Percentiles rank a stretch among this genome's conserved stretches.
These are phyloP conservation scores for Platismatia glauca DNA, from an alignment of 495 filamentous ascomycete genomes.

Conservation along the genomic window DNA sequence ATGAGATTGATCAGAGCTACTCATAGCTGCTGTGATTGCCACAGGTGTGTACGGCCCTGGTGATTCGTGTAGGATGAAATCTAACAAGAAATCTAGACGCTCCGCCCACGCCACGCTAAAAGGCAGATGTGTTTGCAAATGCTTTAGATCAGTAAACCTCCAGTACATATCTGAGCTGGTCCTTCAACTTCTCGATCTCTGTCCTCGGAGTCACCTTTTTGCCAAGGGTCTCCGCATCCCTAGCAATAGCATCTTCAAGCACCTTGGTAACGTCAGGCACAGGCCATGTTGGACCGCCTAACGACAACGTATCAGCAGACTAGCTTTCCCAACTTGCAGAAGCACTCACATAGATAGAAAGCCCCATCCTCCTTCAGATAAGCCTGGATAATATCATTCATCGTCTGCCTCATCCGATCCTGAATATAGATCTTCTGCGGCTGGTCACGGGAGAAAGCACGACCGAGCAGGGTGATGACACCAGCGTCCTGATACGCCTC, in stretches of 20 bases:
- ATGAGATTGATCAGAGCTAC: too few relatives aligned
- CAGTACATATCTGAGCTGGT: constrained; percentile 84
- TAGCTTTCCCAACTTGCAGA: neutral
- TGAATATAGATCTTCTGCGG: constrained; percentile 99
- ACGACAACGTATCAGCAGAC: neutral
- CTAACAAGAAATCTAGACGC: neutral
- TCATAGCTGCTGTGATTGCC: too few relatives aligned
- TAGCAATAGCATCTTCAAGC: constrained; percentile 80
- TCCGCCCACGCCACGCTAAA: neutral
- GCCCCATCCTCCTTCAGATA: constrained; percentile 81
- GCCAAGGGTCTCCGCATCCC: constrained; percentile 56
- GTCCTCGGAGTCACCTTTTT: constrained; percentile 81
- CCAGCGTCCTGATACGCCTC: constrained; percentile 94
- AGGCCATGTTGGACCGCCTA: constrained; percentile 82
- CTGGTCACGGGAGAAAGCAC: constrained; percentile 95
- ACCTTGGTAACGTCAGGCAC: constrained; percentile 97
- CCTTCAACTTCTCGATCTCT: constrained; percentile 96
- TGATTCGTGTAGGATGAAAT: too few relatives aligned
- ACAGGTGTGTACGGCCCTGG: neutral
- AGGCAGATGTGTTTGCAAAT: neutral
- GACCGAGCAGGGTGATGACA: constrained; percentile 86
- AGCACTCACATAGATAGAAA: constrained; percentile 73
- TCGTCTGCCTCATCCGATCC: constrained; percentile 86
- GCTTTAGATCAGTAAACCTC: constrained; percentile 64
- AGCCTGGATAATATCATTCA: constrained; percentile 77